These are phyloP conservation scores for Lumnitzera littorea DNA, from an alignment of 345 rosid species.

Conservation along the genomic window DNA sequence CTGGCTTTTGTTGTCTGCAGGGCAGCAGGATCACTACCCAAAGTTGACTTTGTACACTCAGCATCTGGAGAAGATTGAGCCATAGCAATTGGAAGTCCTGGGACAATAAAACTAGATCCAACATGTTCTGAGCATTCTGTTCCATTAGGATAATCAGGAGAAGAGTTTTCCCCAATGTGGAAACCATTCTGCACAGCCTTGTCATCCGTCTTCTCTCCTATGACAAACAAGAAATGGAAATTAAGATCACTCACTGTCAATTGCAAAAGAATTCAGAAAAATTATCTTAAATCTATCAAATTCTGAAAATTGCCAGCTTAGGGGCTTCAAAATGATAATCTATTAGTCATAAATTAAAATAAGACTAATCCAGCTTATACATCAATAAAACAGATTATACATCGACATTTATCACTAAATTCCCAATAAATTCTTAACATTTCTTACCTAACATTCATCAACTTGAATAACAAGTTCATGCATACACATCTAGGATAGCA, in stretches of 20 bases:
- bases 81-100: constrained; percentile 45
- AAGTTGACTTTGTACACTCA: constrained; percentile 39
- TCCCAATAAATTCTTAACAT: too few species aligned
- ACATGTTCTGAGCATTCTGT: constrained; percentile 37
- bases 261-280: neutral
- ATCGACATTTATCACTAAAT: too few species aligned
- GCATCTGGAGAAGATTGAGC: constrained; percentile 50
- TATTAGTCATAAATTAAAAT: neutral
- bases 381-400: too few species aligned
- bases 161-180: constrained; percentile 33
- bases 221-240: neutral
- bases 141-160: constrained; percentile 35
- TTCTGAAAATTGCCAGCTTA: neutral
- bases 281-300: neutral
- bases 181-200: constrained; percentile 40
- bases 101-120: constrained; percentile 39
- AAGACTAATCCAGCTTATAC: too few species aligned
- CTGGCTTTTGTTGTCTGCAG: constrained; percentile 41
- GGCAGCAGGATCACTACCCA: constrained; percentile 46
- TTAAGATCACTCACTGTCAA: neutral
- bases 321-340: neutral
- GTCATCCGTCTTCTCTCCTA: constrained; percentile 9
- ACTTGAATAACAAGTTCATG: too few species aligned
- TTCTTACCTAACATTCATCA: too few species aligned
- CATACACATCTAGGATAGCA: too few species aligned